Evolutionary conservation across 2,329 filamentous ascomycete genomes (phyloP).

Genomic region (Pyricularia pennisetigena): DNA sequence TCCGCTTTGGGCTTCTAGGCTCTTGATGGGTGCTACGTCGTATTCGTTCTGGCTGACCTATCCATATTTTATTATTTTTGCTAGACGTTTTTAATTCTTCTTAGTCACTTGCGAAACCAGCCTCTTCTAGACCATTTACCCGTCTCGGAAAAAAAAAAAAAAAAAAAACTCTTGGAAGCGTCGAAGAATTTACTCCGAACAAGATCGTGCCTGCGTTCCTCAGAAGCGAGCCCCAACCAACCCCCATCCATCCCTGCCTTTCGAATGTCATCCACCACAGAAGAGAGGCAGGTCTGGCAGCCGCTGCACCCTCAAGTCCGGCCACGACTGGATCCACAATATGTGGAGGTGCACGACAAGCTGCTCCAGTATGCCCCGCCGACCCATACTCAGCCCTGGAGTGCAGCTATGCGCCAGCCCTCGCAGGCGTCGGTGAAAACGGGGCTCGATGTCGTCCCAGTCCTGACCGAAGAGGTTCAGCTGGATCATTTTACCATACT

Average conservation of each 20-base stretch:
- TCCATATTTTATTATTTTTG: not conserved
- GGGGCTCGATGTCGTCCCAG: conserved; percentile 16
- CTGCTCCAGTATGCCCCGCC: conserved; percentile 25
- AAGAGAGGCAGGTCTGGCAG: conserved; percentile 12
- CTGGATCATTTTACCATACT: conserved; percentile 16
- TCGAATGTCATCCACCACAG: not conserved
- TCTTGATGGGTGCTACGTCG: not conserved
- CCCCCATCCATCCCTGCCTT: not conserved
- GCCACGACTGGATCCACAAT: conserved; percentile 24
- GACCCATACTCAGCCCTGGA: conserved; percentile 22
- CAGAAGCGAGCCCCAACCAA: not conserved
- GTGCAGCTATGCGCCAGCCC: conserved; percentile 16
- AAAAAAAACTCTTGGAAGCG: not conserved
- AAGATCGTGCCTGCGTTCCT: not conserved
- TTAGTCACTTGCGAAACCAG: too few relatives aligned
- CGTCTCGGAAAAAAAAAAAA: not conserved
- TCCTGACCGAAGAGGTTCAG: conserved; percentile 16
- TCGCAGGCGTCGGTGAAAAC: conserved; percentile 7
- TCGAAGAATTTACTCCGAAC: not conserved
- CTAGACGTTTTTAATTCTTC: not conserved
- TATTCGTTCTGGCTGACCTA: not conserved
- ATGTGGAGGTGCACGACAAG: conserved; percentile 25
- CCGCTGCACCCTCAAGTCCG: conserved; percentile 23
- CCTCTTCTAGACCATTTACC: not conserved
- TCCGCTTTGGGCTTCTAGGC: not conserved